These are phyloP conservation scores for Ophiostoma ulmi DNA, from an alignment of 2,329 filamentous ascomycete species.

Conservation along the genomic window DNA sequence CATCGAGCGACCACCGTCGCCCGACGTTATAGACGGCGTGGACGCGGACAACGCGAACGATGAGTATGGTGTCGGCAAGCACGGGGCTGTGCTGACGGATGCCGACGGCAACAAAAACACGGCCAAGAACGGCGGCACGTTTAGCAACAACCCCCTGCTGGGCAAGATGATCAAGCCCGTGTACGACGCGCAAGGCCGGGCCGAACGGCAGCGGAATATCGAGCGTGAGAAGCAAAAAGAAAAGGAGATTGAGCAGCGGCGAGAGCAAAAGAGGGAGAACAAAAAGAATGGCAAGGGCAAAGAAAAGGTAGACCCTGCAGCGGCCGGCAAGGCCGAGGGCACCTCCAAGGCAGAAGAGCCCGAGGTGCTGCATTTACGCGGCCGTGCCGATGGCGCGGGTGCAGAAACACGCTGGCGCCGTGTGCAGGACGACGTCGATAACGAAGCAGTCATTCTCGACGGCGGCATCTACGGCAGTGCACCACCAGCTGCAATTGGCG, in stretches of 20 bases:
- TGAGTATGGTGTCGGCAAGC: conserved; percentile 29
- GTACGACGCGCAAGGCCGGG: conserved; percentile 38
- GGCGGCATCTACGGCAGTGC: conserved; percentile 44
- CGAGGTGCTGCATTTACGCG: conserved; percentile 32
- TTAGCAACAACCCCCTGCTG: conserved; percentile 64
- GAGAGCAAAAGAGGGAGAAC: conserved; percentile 3
- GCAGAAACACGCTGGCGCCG: conserved; percentile 49
- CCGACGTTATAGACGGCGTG: conserved; percentile 30
- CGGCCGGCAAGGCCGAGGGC: not conserved
- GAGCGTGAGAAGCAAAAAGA: conserved; percentile 23
- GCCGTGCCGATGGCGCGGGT: conserved; percentile 37
- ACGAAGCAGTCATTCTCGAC: conserved; percentile 55
- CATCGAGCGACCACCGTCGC: conserved; percentile 53
- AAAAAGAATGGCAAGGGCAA: conserved; percentile 12
- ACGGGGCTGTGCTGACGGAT: conserved; percentile 32
- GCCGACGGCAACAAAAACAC: conserved; percentile 35
- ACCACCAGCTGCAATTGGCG: not conserved
- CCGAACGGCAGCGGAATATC: conserved; percentile 32
- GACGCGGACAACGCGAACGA: conserved; percentile 27
- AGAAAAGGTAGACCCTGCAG: not conserved
- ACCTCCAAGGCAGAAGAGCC: not conserved
- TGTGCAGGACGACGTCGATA: conserved; percentile 57
- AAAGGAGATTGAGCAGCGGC: conserved; percentile 1
- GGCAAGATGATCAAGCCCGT: conserved; percentile 60
- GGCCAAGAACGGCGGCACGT: conserved; percentile 47